A percentile compares a stretch with the other conserved stretches of the same genome.
phyloP scores from a whole-genome alignment of 495 filamentous ascomycete genomes.

The Aspergillus biplanus region DNA sequence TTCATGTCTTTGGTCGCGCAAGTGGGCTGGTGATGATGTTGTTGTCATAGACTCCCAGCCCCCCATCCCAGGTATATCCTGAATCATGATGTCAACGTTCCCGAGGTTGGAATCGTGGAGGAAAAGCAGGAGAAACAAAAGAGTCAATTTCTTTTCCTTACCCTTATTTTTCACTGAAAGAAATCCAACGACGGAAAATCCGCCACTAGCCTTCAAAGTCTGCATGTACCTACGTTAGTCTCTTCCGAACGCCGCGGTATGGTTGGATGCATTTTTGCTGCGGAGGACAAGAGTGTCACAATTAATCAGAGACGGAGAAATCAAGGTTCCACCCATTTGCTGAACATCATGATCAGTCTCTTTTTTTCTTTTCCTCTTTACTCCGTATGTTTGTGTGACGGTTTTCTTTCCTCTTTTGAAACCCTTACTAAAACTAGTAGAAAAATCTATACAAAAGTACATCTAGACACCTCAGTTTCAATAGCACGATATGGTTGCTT shows the following conservation, averaged over 20 bases:
- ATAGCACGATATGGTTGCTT: not conserved
- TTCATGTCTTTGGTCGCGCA: not conserved
- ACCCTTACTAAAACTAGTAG: too few relatives aligned
- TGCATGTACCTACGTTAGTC: constrained; percentile 28
- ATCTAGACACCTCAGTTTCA: not conserved
- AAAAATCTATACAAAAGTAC: not conserved
- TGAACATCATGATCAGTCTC: not conserved
- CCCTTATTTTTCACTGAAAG: too few relatives aligned
- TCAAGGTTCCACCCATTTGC: not conserved
- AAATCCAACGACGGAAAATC: constrained; percentile 10
- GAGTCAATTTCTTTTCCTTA: too few relatives aligned
- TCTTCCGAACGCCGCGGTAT: not conserved
- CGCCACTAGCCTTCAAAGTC: constrained; percentile 23
- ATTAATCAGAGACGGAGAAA: constrained; percentile 4
- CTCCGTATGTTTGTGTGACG: not conserved
- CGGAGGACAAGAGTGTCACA: not conserved
- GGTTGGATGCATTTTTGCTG: constrained; percentile 1
- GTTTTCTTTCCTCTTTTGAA: not conserved
- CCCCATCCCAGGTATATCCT: not conserved
- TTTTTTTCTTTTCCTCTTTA: not conserved
- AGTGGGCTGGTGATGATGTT: not conserved
- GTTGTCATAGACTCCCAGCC: not conserved
- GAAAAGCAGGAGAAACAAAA: too few relatives aligned
- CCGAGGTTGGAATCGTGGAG: not conserved
- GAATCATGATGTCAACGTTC: constrained; percentile 18